Evolutionary conservation across 352 stramenopile genomes (phyloP), one percentile per base, ranked within the genome.

Genomic region (Phytophthora colocasiae): DNA sequence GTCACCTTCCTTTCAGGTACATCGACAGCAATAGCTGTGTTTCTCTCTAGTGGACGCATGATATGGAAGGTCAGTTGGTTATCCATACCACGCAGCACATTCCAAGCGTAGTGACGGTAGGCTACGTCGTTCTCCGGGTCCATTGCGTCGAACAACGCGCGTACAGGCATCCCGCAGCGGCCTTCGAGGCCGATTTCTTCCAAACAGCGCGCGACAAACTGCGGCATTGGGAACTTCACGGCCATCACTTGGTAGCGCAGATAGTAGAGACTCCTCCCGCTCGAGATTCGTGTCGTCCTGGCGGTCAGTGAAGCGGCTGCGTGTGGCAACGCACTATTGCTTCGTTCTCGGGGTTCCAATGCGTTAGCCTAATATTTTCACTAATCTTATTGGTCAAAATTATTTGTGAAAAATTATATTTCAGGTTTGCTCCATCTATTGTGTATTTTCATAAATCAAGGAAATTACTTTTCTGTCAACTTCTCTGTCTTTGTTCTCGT

Each of bases 111-210:
- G 31, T 73, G 71, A 24, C 86, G 77, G 58, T 81, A 92, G 36
- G 70, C 62, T 12, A 75, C 44, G 45, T 93, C 87, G 24, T 75
- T 49, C n/a, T 77, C 57, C 22, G 78, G 69, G 55, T 95, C 85
- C 43, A 85, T 71, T 0, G 81, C 53, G 31, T 75, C 78, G 43
- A 94, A 92, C 45, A 94, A 64, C 27, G 81, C 77, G 32, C 75
- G 64, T 26, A 96, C 46, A 7, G 80, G 73, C 49, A 96, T 63
- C 0, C 87, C 87, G 26, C 82, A 92, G 39, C 85, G 82, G 10
- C 87, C 87, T 54, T 93, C 84, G 34, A 96, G 81, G 1, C 81
- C 84, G 47, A 93, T 89, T 47, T 92, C 86, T 63, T 96, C 87
- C 44, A 95, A 70, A 53, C 84, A 95, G 43, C 83, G 78, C 61